Evolutionary conservation across 176 grass and related monocot species (phyloP), one percentile per base, ranked within the genome.

Genomic region (Oryza brachyantha): DNA sequence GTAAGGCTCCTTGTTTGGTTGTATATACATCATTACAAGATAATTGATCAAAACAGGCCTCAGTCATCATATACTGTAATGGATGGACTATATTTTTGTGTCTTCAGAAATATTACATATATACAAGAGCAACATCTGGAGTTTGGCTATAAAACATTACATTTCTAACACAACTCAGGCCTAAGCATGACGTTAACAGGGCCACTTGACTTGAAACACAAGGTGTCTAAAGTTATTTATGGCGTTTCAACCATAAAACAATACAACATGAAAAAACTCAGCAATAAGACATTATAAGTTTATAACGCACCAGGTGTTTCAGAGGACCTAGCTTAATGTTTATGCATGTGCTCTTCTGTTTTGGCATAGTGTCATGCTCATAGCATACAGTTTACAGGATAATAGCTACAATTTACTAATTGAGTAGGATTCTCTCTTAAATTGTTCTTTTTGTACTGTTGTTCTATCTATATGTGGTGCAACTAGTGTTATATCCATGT

Each of bases 91-190:
- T 29, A 24, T 61, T 10, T 73, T 10, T 78, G 61, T 31, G 10
- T 75, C 22, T 9, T 36, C 31, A 54, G 22, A 78, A 78, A 43
- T 24, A 42, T 14, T 70, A 81, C 17, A 76, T 16, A 76, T 70
- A 41, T 28, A 57, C 17, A 63, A 28, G 25, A 34, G 12, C 54
- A 29, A 25, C 29, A 68, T 32, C 34, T 21, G 29, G 35, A 65
- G 34, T 86, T 45, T 65, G 7, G 61, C 29, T 65, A 64, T 24
- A n/a, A 48, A 25, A 64, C 28, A 34, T 10, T 29, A 64, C 28
- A 34, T 10, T 29, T 43, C 41, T 13, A 43, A 13, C 41, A 43
- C 3, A 43, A 73, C 39, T 61, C 41, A 8, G 12, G 42, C 17
- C 29, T 17, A 12, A 72, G 62, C 45, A 58, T 72, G 1, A 78